phyloP scores from a whole-genome alignment of 352 stramenopile genomes.

The Globisporangium cylindrosporum region DNA sequence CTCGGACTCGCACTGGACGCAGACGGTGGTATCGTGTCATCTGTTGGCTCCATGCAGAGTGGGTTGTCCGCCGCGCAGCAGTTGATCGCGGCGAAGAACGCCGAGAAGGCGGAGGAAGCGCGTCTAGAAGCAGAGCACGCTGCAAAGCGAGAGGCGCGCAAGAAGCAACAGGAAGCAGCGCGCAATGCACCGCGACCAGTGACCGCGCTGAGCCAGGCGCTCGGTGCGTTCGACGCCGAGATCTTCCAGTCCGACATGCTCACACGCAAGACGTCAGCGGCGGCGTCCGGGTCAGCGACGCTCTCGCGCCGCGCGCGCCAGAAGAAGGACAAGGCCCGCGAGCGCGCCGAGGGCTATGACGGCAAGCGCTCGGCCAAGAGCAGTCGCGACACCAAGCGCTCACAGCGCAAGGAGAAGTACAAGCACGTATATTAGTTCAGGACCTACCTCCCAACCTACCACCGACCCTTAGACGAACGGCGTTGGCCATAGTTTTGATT shows the following conservation, averaged over 20 bases:
- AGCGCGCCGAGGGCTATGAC: constrained; percentile 29
- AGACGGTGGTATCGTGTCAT: constrained; percentile 20
- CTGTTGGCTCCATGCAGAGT: background rate
- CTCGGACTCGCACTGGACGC: constrained; percentile 48
- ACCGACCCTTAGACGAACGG: background rate
- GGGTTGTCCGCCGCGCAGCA: constrained; percentile 43
- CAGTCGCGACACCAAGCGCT: constrained; percentile 34
- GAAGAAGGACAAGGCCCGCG: constrained; percentile 38
- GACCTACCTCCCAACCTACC: background rate
- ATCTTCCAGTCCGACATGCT: constrained; percentile 34
- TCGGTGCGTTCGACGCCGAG: constrained; percentile 61
- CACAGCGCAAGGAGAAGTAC: constrained; percentile 61
- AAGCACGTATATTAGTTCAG: constrained; percentile 42
- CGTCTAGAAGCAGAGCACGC: constrained; percentile 19
- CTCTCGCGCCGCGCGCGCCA: constrained; percentile 42
- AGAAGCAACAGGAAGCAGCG: constrained; percentile 30
- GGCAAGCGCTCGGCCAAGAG: constrained; percentile 25
- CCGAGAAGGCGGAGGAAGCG: constrained; percentile 34
- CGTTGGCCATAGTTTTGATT: background rate
- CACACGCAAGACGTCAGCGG: constrained; percentile 20
- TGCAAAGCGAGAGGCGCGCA: constrained; percentile 21
- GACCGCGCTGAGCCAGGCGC: constrained; percentile 54
- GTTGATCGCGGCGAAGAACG: constrained; percentile 46
- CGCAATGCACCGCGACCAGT: constrained; percentile 25
- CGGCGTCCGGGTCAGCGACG: constrained; percentile 9